Evolutionary conservation across 768 basidiomycete genomes (phyloP).

Genomic region (Tricholoma matsutake): DNA sequence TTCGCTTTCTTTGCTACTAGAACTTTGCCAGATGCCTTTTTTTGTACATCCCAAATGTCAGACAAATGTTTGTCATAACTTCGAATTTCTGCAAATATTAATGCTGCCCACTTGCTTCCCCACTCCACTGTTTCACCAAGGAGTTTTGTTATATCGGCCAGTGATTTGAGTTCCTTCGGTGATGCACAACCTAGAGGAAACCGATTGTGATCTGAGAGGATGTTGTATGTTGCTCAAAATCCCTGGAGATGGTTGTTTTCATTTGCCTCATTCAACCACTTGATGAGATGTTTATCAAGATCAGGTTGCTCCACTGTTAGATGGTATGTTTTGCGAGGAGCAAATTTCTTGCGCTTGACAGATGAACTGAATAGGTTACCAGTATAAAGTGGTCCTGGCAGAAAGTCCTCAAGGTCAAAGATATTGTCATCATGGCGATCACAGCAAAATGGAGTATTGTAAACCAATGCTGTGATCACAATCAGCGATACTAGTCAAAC

Average conservation of each 20-base stretch:
- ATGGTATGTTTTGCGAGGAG: neutral
- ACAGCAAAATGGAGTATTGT: neutral
- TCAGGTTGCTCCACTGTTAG: neutral
- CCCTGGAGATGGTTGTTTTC: neutral
- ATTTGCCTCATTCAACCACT: neutral
- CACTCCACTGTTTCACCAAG: neutral
- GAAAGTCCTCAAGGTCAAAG: neutral
- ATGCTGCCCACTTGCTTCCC: neutral
- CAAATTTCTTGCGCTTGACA: too few relatives aligned
- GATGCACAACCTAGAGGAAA: constrained; percentile 9
- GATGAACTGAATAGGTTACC: too few relatives aligned
- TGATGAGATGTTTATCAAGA: neutral
- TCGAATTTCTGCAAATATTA: neutral
- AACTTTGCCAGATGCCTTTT: neutral
- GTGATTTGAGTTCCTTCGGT: neutral
- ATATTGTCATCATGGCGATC: neutral
- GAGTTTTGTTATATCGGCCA: neutral
- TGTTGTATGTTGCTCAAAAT: neutral
- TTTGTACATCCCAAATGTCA: too few relatives aligned
- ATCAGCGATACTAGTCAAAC: neutral
- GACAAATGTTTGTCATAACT: neutral
- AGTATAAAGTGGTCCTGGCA: neutral
- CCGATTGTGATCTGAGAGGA: neutral
- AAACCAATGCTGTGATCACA: neutral
- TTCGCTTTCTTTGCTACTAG: neutral